Base-by-base conservation (phyloP, 2,329 filamentous ascomycete species). In the Fusarium torulosum region DNA sequence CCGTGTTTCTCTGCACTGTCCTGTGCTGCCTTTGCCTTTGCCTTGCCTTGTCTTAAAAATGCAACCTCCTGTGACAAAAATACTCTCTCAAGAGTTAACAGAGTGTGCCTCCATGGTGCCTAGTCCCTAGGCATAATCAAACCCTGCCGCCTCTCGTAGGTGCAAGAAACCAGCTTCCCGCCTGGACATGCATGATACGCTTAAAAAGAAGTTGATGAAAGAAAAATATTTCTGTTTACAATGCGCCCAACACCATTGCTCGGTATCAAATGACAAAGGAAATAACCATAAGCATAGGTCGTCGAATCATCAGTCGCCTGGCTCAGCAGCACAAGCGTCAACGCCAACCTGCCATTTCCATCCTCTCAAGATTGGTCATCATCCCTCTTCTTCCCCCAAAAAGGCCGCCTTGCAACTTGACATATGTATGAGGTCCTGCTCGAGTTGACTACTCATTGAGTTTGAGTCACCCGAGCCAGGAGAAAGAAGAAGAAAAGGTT, bases 191-290 rank as follows among this genome's bases (percentile, higher is more conserved):
- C 56, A 60, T 69, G 55, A 52, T 51, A 46, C 47, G 57, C 61
- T 69, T 41, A 40, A 58, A 61, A 71, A 64, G 33, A 35, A 35
- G 15, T 35, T 40, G 53, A 53, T 46, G 23, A 43, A 46, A 53
- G 52, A 29, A 57, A 53, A 52, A 63, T 47, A 59, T 63, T 60
- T 64, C 63, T 73, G 63, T 74, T 68, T 54, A 73, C 60, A 74
- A 66, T 74, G 61, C 74, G 73, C 74, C 74, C 68, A 77, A 76
- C 75, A 72, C 75, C 75, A 57, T 68, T 76, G 75, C 76, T 77
- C 65, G 66, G 66, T 75, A 68, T 71, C 49, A 68, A 67, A 67
- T 65, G 55, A 74, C 65, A 71, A 72, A 74, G 49, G 55, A 67
- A 66, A 68, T 66, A 70, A 63, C 53, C 63, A 71, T 66, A 70